Evolutionary conservation across 108 stramenopile genomes (phyloP), one percentile per base, ranked within the genome.

Genomic region (Cyclotella cryptica): DNA sequence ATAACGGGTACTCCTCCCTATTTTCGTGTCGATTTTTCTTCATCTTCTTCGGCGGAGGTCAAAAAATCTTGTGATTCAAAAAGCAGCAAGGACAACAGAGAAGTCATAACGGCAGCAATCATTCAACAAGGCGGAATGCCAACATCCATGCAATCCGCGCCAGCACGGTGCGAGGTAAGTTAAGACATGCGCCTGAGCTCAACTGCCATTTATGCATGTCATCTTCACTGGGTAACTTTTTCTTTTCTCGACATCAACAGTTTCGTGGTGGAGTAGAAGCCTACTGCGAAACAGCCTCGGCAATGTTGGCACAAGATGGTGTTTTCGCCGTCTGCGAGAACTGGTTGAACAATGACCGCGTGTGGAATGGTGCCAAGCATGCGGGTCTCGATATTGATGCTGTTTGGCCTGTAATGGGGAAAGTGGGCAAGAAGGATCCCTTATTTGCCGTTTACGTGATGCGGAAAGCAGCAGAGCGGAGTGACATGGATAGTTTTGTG

Each of bases 1-100:
- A 75, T 91, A 17, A 92, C 88, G 7, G 90, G 90, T 2, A 92
- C 90, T 18, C 90, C 90, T 15, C 90, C 90, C 10, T 92, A 92
- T 49, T 92, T 89, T 73, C 79, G 80, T n/a, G 84, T 89, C 28
- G 88, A 80, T 47, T 86, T 89, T 62, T 40, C 72, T 21, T 44
- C 69, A 35, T 55, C 46, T 54, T 60, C 55, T 19, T 11, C 44
- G 43, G 21, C 43, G 41, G 55, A 47, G 55, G 0, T 63, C 15
- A 40, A 35, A 2, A 35, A 35, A 2, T 35, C 41, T 21, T n/a
- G n/a, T n/a, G n/a, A n/a, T n/a, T n/a, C n/a, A n/a, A n/a, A n/a
- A n/a, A n/a, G n/a, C n/a, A n/a, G n/a, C n/a, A 42, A 35, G 77
- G 40, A 41, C 29, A 47, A n/a, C 18, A 41, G 51, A 40, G 83